phyloP scores from a whole-genome alignment of 1,284 basidiomycete genomes.

The Ustilago nuda region DNA sequence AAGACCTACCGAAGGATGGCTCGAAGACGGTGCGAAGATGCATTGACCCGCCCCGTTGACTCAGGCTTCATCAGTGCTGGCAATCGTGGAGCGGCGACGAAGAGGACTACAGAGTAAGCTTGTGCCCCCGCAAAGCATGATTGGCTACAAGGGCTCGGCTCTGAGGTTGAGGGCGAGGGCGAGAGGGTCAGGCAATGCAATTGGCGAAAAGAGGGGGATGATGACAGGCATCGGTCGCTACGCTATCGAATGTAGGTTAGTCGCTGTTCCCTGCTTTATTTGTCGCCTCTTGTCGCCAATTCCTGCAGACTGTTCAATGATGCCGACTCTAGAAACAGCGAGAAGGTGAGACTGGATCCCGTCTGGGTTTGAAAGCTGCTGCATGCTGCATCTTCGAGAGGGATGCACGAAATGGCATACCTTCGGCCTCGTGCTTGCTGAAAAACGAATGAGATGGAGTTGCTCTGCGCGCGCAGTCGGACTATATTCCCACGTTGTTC shows the following conservation, averaged over 20 bases:
- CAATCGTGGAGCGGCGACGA: not conserved
- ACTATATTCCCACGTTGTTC: not conserved
- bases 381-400: not conserved
- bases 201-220: not conserved
- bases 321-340: not conserved
- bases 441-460: not conserved
- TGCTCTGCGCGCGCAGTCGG: not conserved
- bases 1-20: not conserved
- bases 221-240: not conserved
- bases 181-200: not conserved
- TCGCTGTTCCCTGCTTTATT: not conserved
- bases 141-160: not conserved
- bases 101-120: not conserved
- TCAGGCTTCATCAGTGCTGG: not conserved
- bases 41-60: not conserved
- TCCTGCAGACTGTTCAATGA: not conserved
- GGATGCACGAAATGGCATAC: slow-evolving; percentile 1
- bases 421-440: not conserved
- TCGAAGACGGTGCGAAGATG: not conserved
- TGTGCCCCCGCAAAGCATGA: not conserved
- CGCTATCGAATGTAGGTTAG: not conserved
- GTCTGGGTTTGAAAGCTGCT: slow-evolving; percentile 17
- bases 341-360: not conserved
- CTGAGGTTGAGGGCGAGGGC: not conserved
- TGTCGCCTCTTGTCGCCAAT: not conserved